These are phyloP conservation scores for Paecilomyces sp. DNA, from an alignment of 2,329 filamentous ascomycete genomes.

Conservation along the genomic window DNA sequence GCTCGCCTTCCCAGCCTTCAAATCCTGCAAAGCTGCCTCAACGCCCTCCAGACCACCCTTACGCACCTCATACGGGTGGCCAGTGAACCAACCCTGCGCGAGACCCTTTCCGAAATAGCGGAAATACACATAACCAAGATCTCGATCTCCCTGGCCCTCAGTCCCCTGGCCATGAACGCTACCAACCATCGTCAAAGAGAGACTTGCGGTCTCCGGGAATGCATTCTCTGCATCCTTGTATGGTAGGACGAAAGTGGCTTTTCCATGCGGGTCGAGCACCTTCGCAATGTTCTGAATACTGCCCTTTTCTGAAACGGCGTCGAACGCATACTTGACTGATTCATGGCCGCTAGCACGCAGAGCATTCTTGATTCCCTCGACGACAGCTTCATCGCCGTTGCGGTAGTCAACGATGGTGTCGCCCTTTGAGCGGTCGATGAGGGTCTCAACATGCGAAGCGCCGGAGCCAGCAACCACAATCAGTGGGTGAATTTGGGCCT, in stretches of 20 bases:
- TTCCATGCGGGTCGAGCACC: slow-evolving; percentile 35
- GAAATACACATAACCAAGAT: slow-evolving; percentile 42
- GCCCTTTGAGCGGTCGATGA: slow-evolving; percentile 49
- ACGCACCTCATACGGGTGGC: slow-evolving; percentile 46
- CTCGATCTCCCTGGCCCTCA: slow-evolving; percentile 20
- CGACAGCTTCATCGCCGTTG: slow-evolving; percentile 46
- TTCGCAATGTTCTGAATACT: slow-evolving; percentile 40
- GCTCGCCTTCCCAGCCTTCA: slow-evolving; percentile 55
- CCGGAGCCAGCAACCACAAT: slow-evolving; percentile 54
- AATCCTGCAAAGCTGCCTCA: slow-evolving; percentile 45
- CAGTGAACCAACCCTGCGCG: slow-evolving; percentile 42
- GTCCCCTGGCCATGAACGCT: slow-evolving; percentile 15
- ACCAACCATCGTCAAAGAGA: slow-evolving; percentile 30
- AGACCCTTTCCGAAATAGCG: slow-evolving; percentile 40
- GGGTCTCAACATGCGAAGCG: slow-evolving; percentile 41
- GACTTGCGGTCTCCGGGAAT: slow-evolving; percentile 29
- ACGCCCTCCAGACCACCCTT: slow-evolving; percentile 49
- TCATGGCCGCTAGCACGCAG: background rate
- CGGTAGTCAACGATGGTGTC: slow-evolving; percentile 57
- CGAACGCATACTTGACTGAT: slow-evolving; percentile 42
- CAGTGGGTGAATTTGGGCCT: slow-evolving; percentile 54
- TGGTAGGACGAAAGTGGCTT: slow-evolving; percentile 37
- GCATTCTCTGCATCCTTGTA: slow-evolving; percentile 35
- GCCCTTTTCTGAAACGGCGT: slow-evolving; percentile 51
- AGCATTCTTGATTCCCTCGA: slow-evolving; percentile 19